phyloP scores from a whole-genome alignment of 768 basidiomycete species.

The Boletus subcaerulescens region DNA sequence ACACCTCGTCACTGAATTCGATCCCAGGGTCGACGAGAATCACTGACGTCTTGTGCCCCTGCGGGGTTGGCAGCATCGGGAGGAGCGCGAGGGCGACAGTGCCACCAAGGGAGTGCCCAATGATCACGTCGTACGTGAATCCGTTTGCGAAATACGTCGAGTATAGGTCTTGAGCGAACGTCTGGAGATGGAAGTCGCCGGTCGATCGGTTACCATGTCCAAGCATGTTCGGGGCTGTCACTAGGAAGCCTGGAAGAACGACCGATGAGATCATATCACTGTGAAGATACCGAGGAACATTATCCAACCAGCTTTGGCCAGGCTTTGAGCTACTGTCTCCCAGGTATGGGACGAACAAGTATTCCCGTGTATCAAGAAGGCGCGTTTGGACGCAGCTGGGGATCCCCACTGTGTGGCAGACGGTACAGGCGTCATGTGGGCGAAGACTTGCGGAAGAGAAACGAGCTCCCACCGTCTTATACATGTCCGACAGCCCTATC shows the following conservation, averaged over 20 bases:
- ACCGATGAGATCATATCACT: background rate
- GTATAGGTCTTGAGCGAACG: slow-evolving; percentile 13
- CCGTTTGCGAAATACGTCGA: slow-evolving; percentile 14
- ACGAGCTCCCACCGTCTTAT: background rate
- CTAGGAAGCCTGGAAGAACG: slow-evolving; percentile 6
- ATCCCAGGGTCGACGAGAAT: slow-evolving; percentile 17
- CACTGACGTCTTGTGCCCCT: background rate
- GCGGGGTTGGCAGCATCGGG: slow-evolving; percentile 1
- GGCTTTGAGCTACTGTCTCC: slow-evolving; percentile 6
- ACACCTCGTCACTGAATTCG: background rate
- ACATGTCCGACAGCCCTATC: background rate
- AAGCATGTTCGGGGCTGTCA: slow-evolving; percentile 17
- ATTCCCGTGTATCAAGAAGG: slow-evolving; percentile 15
- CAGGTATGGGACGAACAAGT: slow-evolving; percentile 14
- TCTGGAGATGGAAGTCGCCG: slow-evolving; percentile 9
- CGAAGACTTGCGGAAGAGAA: too few relatives aligned
- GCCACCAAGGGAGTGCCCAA: slow-evolving; percentile 17
- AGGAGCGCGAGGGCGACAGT: slow-evolving; percentile 9
- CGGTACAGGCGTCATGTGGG: slow-evolving; percentile 11
- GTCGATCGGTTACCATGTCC: slow-evolving; percentile 14
- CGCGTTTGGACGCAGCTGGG: slow-evolving; percentile 11
- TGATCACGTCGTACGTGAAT: slow-evolving; percentile 13
- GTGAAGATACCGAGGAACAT: background rate
- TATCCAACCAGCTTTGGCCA: slow-evolving; percentile 8
- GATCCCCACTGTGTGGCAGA: slow-evolving; percentile 18